phyloP scores from a whole-genome alignment of 306 rosid species.

The Lagenaria siceraria region DNA sequence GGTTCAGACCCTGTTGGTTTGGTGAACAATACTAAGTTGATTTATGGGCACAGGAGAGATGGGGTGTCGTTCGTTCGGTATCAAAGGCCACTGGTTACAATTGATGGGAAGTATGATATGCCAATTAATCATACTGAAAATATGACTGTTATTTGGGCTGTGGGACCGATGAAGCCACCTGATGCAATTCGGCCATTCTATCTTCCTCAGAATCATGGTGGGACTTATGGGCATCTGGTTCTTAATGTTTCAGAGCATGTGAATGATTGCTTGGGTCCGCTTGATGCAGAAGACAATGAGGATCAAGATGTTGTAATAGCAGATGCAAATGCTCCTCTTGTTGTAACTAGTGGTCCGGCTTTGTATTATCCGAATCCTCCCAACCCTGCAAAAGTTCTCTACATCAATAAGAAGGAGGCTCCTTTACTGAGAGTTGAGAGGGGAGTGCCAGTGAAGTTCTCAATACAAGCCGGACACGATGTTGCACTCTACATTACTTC shows the following conservation, averaged over 20 bases:
- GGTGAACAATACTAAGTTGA: conserved; percentile 45
- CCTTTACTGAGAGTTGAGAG: conserved; percentile 81
- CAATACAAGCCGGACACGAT: conserved; percentile 76
- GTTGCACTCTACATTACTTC: conserved; percentile 76
- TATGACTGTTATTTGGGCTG: conserved; percentile 80
- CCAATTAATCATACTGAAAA: conserved; percentile 35
- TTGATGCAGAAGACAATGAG: conserved; percentile 71
- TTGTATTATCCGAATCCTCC: conserved; percentile 79
- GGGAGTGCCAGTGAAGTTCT: conserved; percentile 78
- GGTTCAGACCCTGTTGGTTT: conserved; percentile 22
- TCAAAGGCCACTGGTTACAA: conserved; percentile 44
- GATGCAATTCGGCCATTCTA: conserved; percentile 54
- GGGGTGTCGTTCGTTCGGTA: conserved; percentile 63
- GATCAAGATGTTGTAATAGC: conserved; percentile 72
- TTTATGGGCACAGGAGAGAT: conserved; percentile 65
- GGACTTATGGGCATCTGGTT: conserved; percentile 40
- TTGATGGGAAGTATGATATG: conserved; percentile 47
- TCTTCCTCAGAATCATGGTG: conserved; percentile 86
- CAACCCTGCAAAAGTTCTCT: conserved; percentile 59
- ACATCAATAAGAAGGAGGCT: conserved; percentile 83
- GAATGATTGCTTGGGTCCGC: conserved; percentile 71
- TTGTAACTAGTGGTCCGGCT: conserved; percentile 46
- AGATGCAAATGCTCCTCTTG: conserved; percentile 57
- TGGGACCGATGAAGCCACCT: conserved; percentile 65
- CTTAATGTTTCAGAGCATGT: conserved; percentile 51